Conservation (phyloP, 345 rosid species). For the Theobroma cacao region DNA sequence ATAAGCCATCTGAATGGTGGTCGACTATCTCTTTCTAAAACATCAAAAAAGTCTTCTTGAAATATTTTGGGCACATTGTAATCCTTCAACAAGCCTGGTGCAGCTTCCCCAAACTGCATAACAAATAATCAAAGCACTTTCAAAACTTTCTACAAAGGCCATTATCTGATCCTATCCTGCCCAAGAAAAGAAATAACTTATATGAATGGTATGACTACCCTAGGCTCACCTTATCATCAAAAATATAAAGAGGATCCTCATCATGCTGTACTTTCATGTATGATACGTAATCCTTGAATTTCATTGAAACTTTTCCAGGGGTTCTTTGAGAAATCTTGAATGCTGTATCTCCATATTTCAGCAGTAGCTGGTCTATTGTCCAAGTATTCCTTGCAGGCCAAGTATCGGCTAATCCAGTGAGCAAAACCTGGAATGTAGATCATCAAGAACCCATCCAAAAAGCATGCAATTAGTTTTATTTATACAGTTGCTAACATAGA, state of each 20-base stretch:
- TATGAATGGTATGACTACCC: background rate
- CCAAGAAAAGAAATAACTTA: background rate
- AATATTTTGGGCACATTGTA: constrained; percentile 79
- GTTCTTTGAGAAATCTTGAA: constrained; percentile 90
- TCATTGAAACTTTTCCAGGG: constrained; percentile 57
- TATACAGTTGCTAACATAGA: background rate
- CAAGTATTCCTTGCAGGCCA: constrained; percentile 92
- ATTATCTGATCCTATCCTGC: constrained; percentile 1
- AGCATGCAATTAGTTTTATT: background rate
- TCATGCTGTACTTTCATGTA: constrained; percentile 79
- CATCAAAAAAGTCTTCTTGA: constrained; percentile 85
- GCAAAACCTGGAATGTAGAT: constrained; percentile 55
- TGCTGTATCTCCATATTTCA: constrained; percentile 58
- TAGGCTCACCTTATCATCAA: constrained; percentile 73
- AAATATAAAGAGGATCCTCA: constrained; percentile 94
- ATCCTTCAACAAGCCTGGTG: constrained; percentile 72
- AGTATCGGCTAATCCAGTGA: constrained; percentile 70
- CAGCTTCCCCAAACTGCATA: constrained; percentile 85
- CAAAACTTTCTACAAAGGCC: background rate
- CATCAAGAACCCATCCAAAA: constrained; percentile 11
- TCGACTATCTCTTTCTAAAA: constrained; percentile 65
- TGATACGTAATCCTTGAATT: constrained; percentile 75
- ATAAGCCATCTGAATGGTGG: constrained; percentile 95
- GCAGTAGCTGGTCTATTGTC: constrained; percentile 66
- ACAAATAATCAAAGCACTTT: constrained; percentile 13